phyloP scores from a whole-genome alignment of 1,139 yeast genomes.

The Candida buenavistaensis region DNA sequence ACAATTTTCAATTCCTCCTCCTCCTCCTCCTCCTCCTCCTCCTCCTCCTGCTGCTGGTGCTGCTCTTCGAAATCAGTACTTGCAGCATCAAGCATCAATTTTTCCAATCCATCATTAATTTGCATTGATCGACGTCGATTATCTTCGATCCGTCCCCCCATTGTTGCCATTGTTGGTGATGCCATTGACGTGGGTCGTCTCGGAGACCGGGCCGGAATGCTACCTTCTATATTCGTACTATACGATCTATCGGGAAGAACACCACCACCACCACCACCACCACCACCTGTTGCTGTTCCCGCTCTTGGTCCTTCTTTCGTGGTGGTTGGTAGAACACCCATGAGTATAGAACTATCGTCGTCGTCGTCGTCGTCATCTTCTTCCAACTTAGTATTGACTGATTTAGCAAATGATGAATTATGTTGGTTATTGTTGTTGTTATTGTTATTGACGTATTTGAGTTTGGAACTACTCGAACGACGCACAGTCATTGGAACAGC shows the following conservation, averaged over 20 bases:
- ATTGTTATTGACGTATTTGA: constrained; percentile 7
- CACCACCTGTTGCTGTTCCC: too few relatives aligned
- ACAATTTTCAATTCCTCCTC: too few relatives aligned
- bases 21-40: too few relatives aligned
- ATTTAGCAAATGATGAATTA: constrained; percentile 1
- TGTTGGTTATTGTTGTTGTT: background rate
- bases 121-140: constrained; percentile 20
- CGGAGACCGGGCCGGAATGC: constrained; percentile 45
- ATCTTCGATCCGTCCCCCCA: constrained; percentile 8
- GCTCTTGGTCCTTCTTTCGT: constrained; percentile 31
- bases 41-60: too few relatives aligned
- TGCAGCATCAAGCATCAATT: constrained; percentile 39
- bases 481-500: constrained; percentile 24
- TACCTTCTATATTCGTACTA: too few relatives aligned
- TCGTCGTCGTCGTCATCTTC: constrained; percentile 9
- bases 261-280: too few relatives aligned
- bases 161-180: constrained; percentile 9
- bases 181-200: constrained; percentile 41
- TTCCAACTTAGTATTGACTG: constrained; percentile 3
- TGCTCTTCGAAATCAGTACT: too few relatives aligned
- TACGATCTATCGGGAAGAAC: constrained; percentile 45
- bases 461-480: constrained; percentile 13
- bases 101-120: constrained; percentile 41
- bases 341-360: constrained; percentile 13
- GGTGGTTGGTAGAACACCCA: constrained; percentile 25